Evolutionary conservation across 169 alveolate genomes (phyloP), one percentile per base, ranked within the genome.

Genomic region (Miamiensis avidus): DNA sequence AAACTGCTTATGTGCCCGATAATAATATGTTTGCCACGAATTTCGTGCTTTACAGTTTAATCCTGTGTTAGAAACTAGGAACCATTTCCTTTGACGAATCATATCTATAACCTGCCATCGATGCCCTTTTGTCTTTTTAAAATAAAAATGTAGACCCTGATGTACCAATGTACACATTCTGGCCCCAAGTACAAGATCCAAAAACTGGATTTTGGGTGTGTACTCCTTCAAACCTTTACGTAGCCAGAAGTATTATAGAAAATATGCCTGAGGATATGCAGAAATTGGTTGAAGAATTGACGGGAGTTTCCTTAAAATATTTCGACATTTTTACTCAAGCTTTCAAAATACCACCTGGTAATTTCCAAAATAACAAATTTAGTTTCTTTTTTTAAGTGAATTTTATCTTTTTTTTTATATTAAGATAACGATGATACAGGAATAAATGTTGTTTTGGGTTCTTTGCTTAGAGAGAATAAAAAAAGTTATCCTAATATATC

Each of bases 11-110:
- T 6, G 81, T 75, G 15, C 33, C 25, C 11, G 81, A 77, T 77
- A 77, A 77, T 33, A 77, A 77, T 29, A 75, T 75, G 81, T 75
- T 75, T 75, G 81, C 33, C 0, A 75, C 81, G 31, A 75, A 75
- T 75, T 75, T 75, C 33, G 81, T 75, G 11, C 25, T 75, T 16
- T 65, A 31, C 33, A 65, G 81, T 26, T 30, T 75, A 11, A 28
- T 75, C 26, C 69, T 31, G 33, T 34, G 69, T 11, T 28, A 34
- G 0, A 65, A 75, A 31, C 33, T 75, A 75, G 81, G 81, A 0
- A 28, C 31, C 27, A 31, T 75, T 30, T 75, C 25, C 1, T 65
- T 75, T 0, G 81, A 75, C 25, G 4, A 31, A 1, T 27, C 16
- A 31, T 75, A 34, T 29, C 27, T 75, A 75, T 34, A 75, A 30